These are phyloP conservation scores for Ascochyta clinopodiicola DNA, from an alignment of 2,329 filamentous ascomycete genomes.

Conservation along the genomic window DNA sequence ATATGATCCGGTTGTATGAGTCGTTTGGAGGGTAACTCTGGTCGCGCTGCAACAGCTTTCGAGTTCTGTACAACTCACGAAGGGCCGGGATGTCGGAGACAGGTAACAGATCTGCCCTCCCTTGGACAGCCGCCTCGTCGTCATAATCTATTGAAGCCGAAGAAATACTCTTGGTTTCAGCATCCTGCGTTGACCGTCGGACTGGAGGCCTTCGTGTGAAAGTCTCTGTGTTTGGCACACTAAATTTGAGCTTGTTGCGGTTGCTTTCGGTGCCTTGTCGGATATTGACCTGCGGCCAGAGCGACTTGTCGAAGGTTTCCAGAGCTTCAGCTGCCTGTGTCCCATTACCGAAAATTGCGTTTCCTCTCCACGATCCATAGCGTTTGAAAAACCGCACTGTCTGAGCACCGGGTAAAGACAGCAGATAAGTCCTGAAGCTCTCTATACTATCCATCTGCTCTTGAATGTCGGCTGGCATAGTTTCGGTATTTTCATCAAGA, in stretches of 20 bases:
- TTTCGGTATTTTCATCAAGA: conserved; percentile 12
- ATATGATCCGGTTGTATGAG: conserved; percentile 39
- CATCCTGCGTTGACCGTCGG: conserved; percentile 5
- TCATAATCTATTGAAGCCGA: conserved; percentile 19
- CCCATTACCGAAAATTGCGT: conserved; percentile 25
- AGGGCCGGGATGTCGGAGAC: conserved; percentile 36
- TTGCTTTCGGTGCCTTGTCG: conserved; percentile 17
- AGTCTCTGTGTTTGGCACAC: conserved; percentile 9
- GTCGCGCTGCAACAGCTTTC: conserved; percentile 32
- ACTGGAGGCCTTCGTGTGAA: background rate
- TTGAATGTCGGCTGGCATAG: conserved; percentile 14
- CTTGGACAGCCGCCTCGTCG: conserved; percentile 3
- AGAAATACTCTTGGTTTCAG: conserved; percentile 17
- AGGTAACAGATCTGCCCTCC: conserved; percentile 15
- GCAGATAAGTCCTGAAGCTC: conserved; percentile 24
- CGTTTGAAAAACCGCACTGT: conserved; percentile 30
- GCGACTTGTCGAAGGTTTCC: conserved; percentile 20
- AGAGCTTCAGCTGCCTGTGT: conserved; percentile 22
- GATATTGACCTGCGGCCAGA: conserved; percentile 26
- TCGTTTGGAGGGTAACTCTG: conserved; percentile 40
- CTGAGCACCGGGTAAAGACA: conserved; percentile 26
- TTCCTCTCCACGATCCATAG: conserved; percentile 31
- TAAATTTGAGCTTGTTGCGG: conserved; percentile 29
- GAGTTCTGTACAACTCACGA: conserved; percentile 33
- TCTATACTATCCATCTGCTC: conserved; percentile 25